Evolutionary conservation across 495 filamentous ascomycete genomes (phyloP), one percentile per base, ranked within the genome.

Genomic region (Oleoguttula mirabilis): DNA sequence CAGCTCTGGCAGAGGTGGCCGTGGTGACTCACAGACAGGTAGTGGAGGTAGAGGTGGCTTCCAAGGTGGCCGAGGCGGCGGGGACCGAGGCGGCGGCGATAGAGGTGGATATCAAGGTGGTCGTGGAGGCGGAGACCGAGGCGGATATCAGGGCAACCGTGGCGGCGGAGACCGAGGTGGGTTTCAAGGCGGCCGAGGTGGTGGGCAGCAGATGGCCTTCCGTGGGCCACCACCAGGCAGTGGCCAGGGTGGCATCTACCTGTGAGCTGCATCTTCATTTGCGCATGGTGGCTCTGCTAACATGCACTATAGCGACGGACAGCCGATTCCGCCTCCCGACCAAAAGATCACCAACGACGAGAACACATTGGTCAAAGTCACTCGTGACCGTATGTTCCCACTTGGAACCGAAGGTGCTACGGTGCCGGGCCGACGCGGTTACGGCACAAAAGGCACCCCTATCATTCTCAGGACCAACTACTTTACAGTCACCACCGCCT

Each of bases 401-500:
- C 12, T 24, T 33, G 43, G 43, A 21, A 25, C n/a, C 10, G 32
- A 35, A 22, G 20, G n/a, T 22, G 10, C 32, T 17, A 19, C 36
- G 15, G 45, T 65, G 15, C 63, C 63, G 14, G 50, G 49, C 0
- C 63, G 68, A 2, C 66, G 63, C 8, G 62, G 56, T 1, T 74
- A 67, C 52, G 70, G 66, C 4, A 65, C 51, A 1, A n/a, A 44
- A 17, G 70, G 70, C 11, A 33, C 21, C 11, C 0, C 27, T 1
- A 57, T 67, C 16, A 40, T 58, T 1, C 51, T 73, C 1, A 58
- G 68, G 12, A 58, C 69, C 1, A 71, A 74, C 40, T 70, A 68
- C 47, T 64, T 73, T 42, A 30, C 55, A 3, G 17, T 72, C 14
- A 47, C 58, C 25, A 25, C 30, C 10, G 22, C 36, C 2, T 23